Evolutionary conservation across 768 basidiomycete genomes (phyloP).

Genomic region (Macrolepiota fuliginosa): DNA sequence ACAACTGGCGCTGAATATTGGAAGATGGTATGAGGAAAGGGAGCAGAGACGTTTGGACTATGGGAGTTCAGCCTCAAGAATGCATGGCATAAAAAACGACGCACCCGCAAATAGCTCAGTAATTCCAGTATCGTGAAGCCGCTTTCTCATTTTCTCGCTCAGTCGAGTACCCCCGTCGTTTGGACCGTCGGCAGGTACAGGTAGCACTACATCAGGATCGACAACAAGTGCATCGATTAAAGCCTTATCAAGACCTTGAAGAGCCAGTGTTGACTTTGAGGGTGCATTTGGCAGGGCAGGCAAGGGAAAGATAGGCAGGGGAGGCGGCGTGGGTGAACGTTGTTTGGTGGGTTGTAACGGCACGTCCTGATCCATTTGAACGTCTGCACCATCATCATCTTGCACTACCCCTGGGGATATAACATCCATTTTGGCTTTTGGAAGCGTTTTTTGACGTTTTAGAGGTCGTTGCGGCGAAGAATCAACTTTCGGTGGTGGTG

Average conservation of each 20-base stretch:
- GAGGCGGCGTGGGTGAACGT: neutral
- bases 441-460: slow-evolving; percentile 12
- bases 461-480: neutral
- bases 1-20: slow-evolving; percentile 43
- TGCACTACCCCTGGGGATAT: slow-evolving; percentile 2
- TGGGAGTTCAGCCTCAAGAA: slow-evolving; percentile 1
- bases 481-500: neutral
- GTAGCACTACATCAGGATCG: slow-evolving; percentile 44
- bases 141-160: slow-evolving; percentile 54
- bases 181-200: slow-evolving; percentile 41
- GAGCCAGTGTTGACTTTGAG: slow-evolving; percentile 63
- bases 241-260: slow-evolving; percentile 78
- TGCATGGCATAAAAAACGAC: slow-evolving; percentile 18
- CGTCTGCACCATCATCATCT: slow-evolving; percentile 10
- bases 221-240: slow-evolving; percentile 70
- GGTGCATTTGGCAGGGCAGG: slow-evolving; percentile 68
- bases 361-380: neutral
- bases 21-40: slow-evolving; percentile 69
- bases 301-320: slow-evolving; percentile 66
- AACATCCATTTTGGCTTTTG: slow-evolving; percentile 5
- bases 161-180: slow-evolving; percentile 48
- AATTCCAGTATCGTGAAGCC: slow-evolving; percentile 78
- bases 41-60: slow-evolving; percentile 87
- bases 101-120: slow-evolving; percentile 85
- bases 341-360: neutral